Percentiles rank a stretch among this genome's conserved stretches.
Conservation (phyloP, 331 rosid species). For the Dryas integrifolia region DNA sequence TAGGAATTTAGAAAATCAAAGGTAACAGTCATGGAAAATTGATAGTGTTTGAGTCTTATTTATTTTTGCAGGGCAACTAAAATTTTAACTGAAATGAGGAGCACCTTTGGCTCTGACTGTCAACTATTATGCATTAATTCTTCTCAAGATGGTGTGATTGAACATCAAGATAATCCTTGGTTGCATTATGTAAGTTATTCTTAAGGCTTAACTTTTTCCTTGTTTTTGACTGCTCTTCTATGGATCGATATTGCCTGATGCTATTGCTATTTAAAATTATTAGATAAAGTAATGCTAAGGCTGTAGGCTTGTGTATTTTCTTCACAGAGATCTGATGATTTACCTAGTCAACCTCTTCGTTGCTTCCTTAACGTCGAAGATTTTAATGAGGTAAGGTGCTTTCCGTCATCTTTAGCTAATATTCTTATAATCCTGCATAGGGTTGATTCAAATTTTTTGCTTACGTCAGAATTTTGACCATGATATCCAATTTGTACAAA, state of each 20-base stretch:
- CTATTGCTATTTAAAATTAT: conserved; percentile 18
- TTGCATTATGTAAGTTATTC: conserved; percentile 63
- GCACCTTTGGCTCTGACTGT: conserved; percentile 78
- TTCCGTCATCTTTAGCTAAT: conserved; percentile 20
- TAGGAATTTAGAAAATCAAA: not conserved
- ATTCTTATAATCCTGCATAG: conserved; percentile 20
- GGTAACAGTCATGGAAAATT: not conserved
- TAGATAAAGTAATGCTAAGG: conserved; percentile 32
- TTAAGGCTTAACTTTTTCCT: conserved; percentile 2
- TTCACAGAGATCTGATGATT: conserved; percentile 62
- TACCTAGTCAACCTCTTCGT: conserved; percentile 53
- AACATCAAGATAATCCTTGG: conserved; percentile 81
- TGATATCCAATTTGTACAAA: conserved; percentile 39
- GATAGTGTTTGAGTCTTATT: conserved; percentile 25
- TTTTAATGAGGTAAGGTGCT: conserved; percentile 54
- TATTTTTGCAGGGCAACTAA: conserved; percentile 66
- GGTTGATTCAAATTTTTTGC: conserved; percentile 25
- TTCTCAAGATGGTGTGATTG: conserved; percentile 51
- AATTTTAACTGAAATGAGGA: conserved; percentile 74
- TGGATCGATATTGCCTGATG: not conserved
- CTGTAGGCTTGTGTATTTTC: conserved; percentile 36
- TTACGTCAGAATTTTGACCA: conserved; percentile 33
- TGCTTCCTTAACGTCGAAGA: conserved; percentile 74
- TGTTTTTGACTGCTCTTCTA: conserved; percentile 11
- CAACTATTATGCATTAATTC: conserved; percentile 78